phyloP scores from a whole-genome alignment of 1,139 yeast genomes.

The Blastobotrys proliferans region DNA sequence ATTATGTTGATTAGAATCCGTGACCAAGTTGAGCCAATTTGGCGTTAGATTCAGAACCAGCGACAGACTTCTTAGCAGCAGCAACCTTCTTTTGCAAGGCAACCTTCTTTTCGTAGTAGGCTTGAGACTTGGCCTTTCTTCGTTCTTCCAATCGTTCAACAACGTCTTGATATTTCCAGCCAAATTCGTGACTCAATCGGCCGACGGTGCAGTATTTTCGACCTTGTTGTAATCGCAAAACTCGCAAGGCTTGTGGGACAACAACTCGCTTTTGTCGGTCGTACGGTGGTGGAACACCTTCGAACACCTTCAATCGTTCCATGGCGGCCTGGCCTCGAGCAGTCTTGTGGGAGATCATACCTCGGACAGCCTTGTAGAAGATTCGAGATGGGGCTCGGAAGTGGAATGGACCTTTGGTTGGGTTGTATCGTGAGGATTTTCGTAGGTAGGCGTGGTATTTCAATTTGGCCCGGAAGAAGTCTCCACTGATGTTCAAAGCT shows the following conservation, averaged over 20 bases:
- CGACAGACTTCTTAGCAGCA: constrained; percentile 78
- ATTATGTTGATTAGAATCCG: constrained; percentile 22
- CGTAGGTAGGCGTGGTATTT: constrained; percentile 99
- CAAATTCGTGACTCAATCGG: constrained; percentile 93
- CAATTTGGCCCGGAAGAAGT: constrained; percentile 99
- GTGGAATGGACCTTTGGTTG: constrained; percentile 99
- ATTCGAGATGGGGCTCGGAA: constrained; percentile 99
- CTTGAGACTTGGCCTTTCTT: constrained; percentile 99
- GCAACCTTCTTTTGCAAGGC: constrained; percentile 90
- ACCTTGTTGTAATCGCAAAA: constrained; percentile 98
- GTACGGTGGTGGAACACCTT: constrained; percentile 99
- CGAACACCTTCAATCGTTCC: constrained; percentile 98
- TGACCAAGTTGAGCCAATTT: constrained; percentile 78
- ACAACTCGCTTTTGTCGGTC: constrained; percentile 99
- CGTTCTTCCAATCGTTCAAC: constrained; percentile 98
- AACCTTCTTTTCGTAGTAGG: constrained; percentile 97
- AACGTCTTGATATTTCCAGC: constrained; percentile 99
- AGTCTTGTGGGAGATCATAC: constrained; percentile 99
- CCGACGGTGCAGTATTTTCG: constrained; percentile 99
- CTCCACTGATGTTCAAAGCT: constrained; percentile 98
- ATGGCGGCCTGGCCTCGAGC: constrained; percentile 99
- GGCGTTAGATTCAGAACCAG: constrained; percentile 67
- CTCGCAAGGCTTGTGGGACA: constrained; percentile 99
- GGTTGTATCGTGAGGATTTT: constrained; percentile 98
- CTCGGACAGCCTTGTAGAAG: constrained; percentile 99